phyloP scores from a whole-genome alignment of 2,329 filamentous ascomycete species.

The Achaetomium macrosporum region DNA sequence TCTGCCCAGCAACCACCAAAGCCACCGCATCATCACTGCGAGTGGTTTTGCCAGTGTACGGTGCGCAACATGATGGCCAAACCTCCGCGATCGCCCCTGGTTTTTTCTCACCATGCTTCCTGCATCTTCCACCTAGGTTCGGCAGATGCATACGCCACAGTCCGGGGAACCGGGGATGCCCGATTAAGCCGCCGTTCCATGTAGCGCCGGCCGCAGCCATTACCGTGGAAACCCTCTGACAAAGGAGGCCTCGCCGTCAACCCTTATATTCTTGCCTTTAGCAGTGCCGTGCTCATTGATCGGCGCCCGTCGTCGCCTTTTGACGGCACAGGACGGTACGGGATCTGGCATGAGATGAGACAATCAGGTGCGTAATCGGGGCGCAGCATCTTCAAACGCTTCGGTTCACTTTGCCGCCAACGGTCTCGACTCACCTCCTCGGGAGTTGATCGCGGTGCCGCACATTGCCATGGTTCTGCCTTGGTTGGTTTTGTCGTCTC shows the following conservation, averaged over 20 bases:
- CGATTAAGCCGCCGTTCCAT: no score
- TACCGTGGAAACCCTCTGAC: not conserved
- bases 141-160: not conserved
- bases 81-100: no score
- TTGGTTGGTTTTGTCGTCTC: not conserved
- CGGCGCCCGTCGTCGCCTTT: not conserved
- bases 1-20: not conserved
- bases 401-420: slow-evolving; percentile 6
- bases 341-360: not conserved
- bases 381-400: slow-evolving; percentile 9
- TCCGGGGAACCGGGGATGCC: no score
- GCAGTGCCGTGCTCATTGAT: not conserved
- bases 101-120: no score
- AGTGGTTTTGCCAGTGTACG: no score
- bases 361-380: slow-evolving; percentile 1
- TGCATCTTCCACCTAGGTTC: not conserved
- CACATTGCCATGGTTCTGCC: not conserved
- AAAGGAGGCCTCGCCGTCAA: slow-evolving; percentile 4
- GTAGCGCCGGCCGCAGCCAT: no score
- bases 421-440: not conserved
- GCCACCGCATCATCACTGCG: not conserved
- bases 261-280: not conserved
- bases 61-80: no score
- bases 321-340: not conserved
- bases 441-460: slow-evolving; percentile 3